A percentile compares a stretch with the other conserved stretches of the same genome.
phyloP scores from a whole-genome alignment of 2,329 filamentous ascomycete genomes.

The Pseudogymnoascus sp. region DNA sequence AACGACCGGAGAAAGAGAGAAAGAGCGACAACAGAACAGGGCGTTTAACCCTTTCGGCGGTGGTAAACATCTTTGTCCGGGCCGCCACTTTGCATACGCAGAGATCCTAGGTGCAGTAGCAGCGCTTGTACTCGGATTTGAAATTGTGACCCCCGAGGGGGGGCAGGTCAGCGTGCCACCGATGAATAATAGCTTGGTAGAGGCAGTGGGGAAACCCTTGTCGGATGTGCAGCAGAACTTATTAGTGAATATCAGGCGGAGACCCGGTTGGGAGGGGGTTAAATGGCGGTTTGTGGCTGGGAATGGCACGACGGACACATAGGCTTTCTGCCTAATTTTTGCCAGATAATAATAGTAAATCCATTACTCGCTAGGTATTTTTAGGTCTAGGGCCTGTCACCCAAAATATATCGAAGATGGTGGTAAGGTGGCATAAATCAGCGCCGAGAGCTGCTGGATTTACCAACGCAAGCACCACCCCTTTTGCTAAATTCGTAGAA shows the following conservation, averaged over 20 bases:
- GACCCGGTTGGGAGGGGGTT: constrained; percentile 20
- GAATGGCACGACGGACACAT: background rate
- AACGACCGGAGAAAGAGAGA: constrained; percentile 15
- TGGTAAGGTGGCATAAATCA: background rate
- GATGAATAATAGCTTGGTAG: constrained; percentile 13
- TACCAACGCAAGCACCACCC: too few relatives aligned
- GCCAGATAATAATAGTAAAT: background rate
- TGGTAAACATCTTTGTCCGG: constrained; percentile 34
- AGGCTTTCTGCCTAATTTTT: background rate
- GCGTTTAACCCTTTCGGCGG: constrained; percentile 34
- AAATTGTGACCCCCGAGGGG: constrained; percentile 14
- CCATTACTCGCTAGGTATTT: background rate
- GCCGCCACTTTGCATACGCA: constrained; percentile 32
- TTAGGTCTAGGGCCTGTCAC: background rate
- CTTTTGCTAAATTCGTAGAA: too few relatives aligned
- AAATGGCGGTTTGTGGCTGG: constrained; percentile 17
- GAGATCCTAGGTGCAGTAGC: constrained; percentile 31
- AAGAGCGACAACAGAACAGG: constrained; percentile 17
- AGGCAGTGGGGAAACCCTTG: constrained; percentile 21
- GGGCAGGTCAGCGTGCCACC: constrained; percentile 13
- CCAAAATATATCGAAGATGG: background rate
- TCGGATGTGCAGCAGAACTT: constrained; percentile 10
- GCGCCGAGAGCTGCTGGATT: too few relatives aligned
- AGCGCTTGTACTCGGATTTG: constrained; percentile 27
- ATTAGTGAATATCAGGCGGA: constrained; percentile 15